These are phyloP conservation scores for Umbellularia californica DNA, from an alignment of 164 flowering plant genomes.

Conservation along the genomic window DNA sequence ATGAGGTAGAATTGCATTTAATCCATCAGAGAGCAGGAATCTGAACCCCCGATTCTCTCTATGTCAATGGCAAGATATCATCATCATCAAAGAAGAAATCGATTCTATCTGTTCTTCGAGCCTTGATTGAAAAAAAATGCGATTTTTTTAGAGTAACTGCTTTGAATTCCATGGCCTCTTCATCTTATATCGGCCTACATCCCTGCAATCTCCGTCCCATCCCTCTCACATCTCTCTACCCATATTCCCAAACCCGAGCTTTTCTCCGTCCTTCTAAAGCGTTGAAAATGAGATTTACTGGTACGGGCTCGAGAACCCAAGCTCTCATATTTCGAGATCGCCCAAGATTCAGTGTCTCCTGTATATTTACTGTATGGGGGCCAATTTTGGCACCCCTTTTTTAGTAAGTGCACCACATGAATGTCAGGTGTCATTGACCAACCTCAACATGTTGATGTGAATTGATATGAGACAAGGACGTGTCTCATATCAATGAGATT, in stretches of 20 bases:
- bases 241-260: slow-evolving; percentile 24
- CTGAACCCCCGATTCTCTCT: not conserved
- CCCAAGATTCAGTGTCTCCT: slow-evolving; percentile 1
- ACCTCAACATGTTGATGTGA: too few species aligned
- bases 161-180: not conserved
- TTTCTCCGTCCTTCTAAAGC: slow-evolving; percentile 19
- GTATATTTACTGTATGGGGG: too few species aligned
- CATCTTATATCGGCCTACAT: not conserved
- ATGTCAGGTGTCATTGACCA: too few species aligned
- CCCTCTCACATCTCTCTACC: slow-evolving; percentile 26
- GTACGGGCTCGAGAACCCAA: slow-evolving; percentile 9
- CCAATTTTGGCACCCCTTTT: too few species aligned
- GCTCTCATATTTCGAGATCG: slow-evolving; percentile 4
- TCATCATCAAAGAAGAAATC: not conserved
- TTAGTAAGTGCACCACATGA: too few species aligned
- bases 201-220: slow-evolving; percentile 24
- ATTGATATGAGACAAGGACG: too few species aligned
- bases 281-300: slow-evolving; percentile 19
- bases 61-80: not conserved
- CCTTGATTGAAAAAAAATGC: not conserved
- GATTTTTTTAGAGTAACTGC: not conserved
- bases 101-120: not conserved
- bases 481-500: too few species aligned
- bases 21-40: not conserved
- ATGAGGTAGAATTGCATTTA: not conserved